Evolutionary conservation across 805 yeast species (phyloP), one percentile per base, ranked within the genome.

Genomic region (Candida berthetii): DNA sequence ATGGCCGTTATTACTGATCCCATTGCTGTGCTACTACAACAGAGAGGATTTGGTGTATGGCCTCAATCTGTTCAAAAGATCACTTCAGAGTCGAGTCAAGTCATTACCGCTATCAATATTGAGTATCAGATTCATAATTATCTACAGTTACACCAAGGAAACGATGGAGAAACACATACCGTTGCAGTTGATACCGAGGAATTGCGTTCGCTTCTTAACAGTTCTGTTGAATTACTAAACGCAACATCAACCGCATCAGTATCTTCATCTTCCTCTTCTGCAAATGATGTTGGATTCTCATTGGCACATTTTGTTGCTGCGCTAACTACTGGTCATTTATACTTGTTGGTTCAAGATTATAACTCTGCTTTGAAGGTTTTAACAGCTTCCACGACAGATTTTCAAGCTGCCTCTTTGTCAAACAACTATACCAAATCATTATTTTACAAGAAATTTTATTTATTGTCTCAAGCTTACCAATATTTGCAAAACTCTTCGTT

Each of bases 361-460:
- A 9, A 22, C 9, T 22, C 25, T 22, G 25, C 25, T 22, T 22
- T 22, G 9, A 6, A 22, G 9, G 6, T 22, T n/a, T n/a, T n/a
- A n/a, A n/a, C n/a, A 22, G 9, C 9, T 22, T 7, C 9, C 9
- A 22, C 6, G 6, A 32, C 20, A 4, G 14, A 17, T 10, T 24
- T 17, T 17, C 35, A 33, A 25, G 14, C 18, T 9, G 15, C 17
- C 7, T 27, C n/a, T 6, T 14, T 8, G 20, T 11, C 22, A 31
- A 31, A 31, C 10, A 25, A 38, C 16, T 38, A 20, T 8, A 11
- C 17, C 9, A 31, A 20, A 31, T 31, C 36, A 3, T 31, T 38
- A 18, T 13, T n/a, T 9, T 25, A 49, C 36, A 52, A 44, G 38
- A 47, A 38, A 15, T 15, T 8, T 5, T 48, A 40, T 28, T 36